These are phyloP conservation scores for Rhynchosporium graminicola DNA, from an alignment of 2,329 filamentous ascomycete genomes.

Conservation along the genomic window DNA sequence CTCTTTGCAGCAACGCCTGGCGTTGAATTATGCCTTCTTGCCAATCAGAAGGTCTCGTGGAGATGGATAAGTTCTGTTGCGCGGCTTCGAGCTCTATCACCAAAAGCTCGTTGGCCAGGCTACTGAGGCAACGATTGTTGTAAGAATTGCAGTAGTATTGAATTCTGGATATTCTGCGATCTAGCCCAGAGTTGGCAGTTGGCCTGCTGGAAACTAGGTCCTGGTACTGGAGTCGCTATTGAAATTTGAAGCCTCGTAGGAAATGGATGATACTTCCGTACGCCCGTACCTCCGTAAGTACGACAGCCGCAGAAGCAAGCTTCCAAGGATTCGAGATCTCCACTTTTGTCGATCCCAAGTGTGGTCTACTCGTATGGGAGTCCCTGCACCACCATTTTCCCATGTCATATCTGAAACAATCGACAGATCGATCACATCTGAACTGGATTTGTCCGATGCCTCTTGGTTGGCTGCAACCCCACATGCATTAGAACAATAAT, in stretches of 20 bases:
- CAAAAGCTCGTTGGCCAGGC: background rate
- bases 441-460: constrained; percentile 5
- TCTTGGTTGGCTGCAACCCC: background rate
- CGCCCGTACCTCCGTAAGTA: too few relatives aligned
- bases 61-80: background rate
- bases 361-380: constrained; percentile 14
- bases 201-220: constrained; percentile 15
- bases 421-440: constrained; percentile 18
- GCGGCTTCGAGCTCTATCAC: background rate
- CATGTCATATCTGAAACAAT: constrained; percentile 18
- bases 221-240: constrained; percentile 8
- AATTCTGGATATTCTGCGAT: constrained; percentile 8
- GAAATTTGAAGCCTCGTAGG: constrained; percentile 20
- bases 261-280: background rate
- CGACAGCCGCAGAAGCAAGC: background rate
- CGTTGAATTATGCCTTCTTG: background rate
- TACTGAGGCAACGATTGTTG: background rate
- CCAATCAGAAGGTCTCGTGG: background rate
- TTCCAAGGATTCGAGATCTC: constrained; percentile 16
- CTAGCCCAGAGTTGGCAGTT: constrained; percentile 1
- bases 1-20: constrained; percentile 6
- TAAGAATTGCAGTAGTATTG: constrained; percentile 2
- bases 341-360: constrained; percentile 25
- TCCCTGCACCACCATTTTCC: background rate
- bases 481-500: background rate